Base-by-base conservation (phyloP, 371 early-diverging fungal genomes). In the Gilbertella persicaria region DNA sequence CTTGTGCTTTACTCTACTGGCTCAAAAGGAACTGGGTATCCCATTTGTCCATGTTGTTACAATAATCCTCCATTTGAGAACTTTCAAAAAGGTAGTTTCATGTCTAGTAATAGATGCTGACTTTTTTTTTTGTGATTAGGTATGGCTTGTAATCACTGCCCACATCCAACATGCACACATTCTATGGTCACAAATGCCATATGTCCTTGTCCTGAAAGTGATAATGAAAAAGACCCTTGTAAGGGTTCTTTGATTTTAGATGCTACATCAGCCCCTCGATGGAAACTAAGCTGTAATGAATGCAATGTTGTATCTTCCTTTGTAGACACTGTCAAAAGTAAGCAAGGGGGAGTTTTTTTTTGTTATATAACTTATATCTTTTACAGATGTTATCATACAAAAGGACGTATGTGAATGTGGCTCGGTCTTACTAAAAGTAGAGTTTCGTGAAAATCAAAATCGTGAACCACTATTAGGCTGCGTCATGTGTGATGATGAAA, bases 61-160 rank as follows among this genome's bases (percentile, higher is more conserved):
- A 81, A 81, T 45, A 49, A 74, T 23, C 80, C 82, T 7, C 82
- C 82, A 0, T 72, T 81, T 64, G 82, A 79, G 43, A 63, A 73
- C 36, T 66, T 74, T 12, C 65, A 56, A 29, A 75, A 70, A 50
- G 67, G 74, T 61, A n/a, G n/a, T n/a, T n/a, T n/a, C n/a, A n/a
- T n/a, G n/a, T n/a, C n/a, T n/a, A n/a, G n/a, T n/a, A n/a, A n/a
- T n/a, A n/a, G n/a, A n/a, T n/a, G n/a, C n/a, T n/a, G n/a, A n/a
- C n/a, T n/a, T n/a, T n/a, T n/a, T n/a, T n/a, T n/a, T n/a, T n/a
- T n/a, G n/a, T n/a, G 28, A 28, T 16, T 44, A 64, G 66, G 59
- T 5, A 76, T 76, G 78, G 73, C 70, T 8, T 80, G 80, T 46
- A 80, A 78, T 50, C 70, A 79, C 33, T 80, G 81, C 46, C 68